Percentiles rank a stretch among this genome's conserved stretches.
Evolutionary conservation across 768 basidiomycete species (phyloP).

Genomic region (Termitomyces sp.): DNA sequence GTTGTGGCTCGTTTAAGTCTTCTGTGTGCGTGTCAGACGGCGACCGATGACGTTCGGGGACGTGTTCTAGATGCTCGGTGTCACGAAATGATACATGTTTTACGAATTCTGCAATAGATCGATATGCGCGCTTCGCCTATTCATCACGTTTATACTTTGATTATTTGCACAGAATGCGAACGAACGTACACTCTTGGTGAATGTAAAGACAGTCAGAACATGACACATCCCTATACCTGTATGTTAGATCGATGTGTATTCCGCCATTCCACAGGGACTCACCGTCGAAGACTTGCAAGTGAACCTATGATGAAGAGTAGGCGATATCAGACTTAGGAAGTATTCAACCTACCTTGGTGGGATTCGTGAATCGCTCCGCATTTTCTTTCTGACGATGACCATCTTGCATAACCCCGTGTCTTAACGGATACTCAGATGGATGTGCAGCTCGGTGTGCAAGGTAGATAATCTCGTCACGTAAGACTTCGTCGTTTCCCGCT

Average conservation of each 20-base stretch:
- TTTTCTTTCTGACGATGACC: constrained; percentile 1
- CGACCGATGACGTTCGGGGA: constrained; percentile 38
- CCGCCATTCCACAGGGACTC: constrained; percentile 7
- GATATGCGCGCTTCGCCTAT: constrained; percentile 60
- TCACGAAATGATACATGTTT: constrained; percentile 46
- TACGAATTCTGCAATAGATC: constrained; percentile 53
- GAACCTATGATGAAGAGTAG: constrained; percentile 40
- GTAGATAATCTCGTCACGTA: constrained; percentile 78
- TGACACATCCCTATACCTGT: constrained; percentile 58
- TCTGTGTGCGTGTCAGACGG: background rate
- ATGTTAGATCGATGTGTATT: background rate
- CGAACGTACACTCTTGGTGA: constrained; percentile 49
- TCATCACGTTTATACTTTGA: too few relatives aligned
- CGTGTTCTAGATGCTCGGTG: constrained; percentile 31
- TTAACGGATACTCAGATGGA: constrained; percentile 60
- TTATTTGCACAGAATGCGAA: background rate
- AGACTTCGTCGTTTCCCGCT: constrained; percentile 69
- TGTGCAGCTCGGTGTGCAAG: constrained; percentile 78
- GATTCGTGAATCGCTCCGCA: background rate
- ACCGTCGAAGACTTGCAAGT: constrained; percentile 77
- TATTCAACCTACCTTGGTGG: constrained; percentile 28
- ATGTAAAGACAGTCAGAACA: constrained; percentile 71
- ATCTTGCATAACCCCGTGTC: background rate
- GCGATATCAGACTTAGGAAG: background rate
- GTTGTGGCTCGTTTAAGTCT: background rate